Evolutionary conservation across 306 rosid genomes (phyloP), one percentile per base, ranked within the genome.

Genomic region (Canavalia ensiformis): DNA sequence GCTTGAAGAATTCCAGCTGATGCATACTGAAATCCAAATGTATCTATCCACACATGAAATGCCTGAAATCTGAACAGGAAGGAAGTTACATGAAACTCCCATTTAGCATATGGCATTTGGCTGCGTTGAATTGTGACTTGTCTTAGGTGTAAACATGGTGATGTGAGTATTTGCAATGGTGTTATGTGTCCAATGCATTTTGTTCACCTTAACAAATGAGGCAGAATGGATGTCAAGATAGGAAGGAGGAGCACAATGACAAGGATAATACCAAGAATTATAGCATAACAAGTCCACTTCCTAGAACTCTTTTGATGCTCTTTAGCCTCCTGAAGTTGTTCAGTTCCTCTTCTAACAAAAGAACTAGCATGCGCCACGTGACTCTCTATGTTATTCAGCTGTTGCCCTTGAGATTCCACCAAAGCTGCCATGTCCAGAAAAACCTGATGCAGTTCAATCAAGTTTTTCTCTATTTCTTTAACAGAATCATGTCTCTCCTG

Each of bases 371-470:
- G 93, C 6, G 90, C 89, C 0, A 94, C 98, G 51, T 92, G 96
- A 66, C 92, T 89, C 86, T 94, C 98, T 2, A 94, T 92, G 84
- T 91, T 94, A 25, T 92, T 92, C 3, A 94, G 85, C 50, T 92
- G 97, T 73, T 94, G 96, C 1, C 98, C 98, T 74, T 94, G 98
- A 0, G 98, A 86, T 54, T 92, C 94, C 0, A 94, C 98, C 12
- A 94, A 55, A 18, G 97, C 96, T 0, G 98, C 98, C 98, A 94
- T 94, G 87, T 94, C 98, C 83, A 94, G 44, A 75, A 94, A 94
- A 0, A 94, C 89, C 65, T 94, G 98, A 63, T 94, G 98, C 41
- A 94, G 78, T 78, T 94, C 98, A 13, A 92, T 79, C 85, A 94
- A 77, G 56, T 91, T 94, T 84, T 86, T 90, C 92, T 94, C 98